Conservation (phyloP, 2,329 filamentous ascomycete species). For the Neofusicoccum cordaticola region DNA sequence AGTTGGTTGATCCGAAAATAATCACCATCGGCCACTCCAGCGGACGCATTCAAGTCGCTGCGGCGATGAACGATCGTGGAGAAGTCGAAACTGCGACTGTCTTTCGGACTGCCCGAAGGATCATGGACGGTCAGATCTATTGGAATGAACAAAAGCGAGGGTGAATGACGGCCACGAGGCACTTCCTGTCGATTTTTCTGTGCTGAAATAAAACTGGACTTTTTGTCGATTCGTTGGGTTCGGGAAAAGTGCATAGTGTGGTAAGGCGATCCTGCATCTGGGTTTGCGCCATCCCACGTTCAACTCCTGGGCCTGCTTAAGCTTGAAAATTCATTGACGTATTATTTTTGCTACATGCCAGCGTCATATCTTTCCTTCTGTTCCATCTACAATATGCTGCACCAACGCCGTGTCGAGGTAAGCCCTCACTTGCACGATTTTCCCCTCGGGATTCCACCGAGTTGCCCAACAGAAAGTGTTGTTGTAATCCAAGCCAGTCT, state of each 20-base stretch:
- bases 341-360: background rate
- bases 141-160: background rate
- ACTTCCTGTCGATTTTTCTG: too few relatives aligned
- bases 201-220: too few relatives aligned
- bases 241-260: too few relatives aligned
- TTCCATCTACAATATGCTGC: slow-evolving; percentile 12
- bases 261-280: too few relatives aligned
- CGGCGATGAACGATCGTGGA: slow-evolving; percentile 17
- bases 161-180: too few relatives aligned
- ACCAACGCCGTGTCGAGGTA: slow-evolving; percentile 19
- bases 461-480: slow-evolving; percentile 19
- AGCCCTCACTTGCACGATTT: slow-evolving; percentile 14
- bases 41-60: slow-evolving; percentile 35
- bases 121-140: slow-evolving; percentile 35
- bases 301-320: too few relatives aligned
- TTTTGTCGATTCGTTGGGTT: background rate
- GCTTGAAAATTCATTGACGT: too few relatives aligned
- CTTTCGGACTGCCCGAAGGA: slow-evolving; percentile 35
- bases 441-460: slow-evolving; percentile 15
- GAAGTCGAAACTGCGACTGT: slow-evolving; percentile 31
- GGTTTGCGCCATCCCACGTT: too few relatives aligned
- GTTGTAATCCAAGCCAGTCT: slow-evolving; percentile 17
- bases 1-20: slow-evolving; percentile 26
- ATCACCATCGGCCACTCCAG: slow-evolving; percentile 42
- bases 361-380: slow-evolving; percentile 5